Percentiles rank a stretch among this genome's conserved stretches.
phyloP scores from a whole-genome alignment of 2,329 filamentous ascomycete genomes.

The Arthrobotrys megalospora region DNA sequence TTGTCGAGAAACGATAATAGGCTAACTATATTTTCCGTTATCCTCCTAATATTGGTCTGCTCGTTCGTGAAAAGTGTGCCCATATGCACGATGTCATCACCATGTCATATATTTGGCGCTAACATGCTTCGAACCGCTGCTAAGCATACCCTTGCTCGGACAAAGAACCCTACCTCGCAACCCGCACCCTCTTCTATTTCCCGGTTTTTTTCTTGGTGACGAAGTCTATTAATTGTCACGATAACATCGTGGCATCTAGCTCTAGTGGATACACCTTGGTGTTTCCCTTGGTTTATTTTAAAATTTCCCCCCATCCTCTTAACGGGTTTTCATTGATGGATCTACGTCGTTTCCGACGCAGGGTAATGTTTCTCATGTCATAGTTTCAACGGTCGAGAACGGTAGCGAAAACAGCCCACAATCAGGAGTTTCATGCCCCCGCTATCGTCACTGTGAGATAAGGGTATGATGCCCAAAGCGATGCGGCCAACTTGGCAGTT shows the following conservation, averaged over 20 bases:
- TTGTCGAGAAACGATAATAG: conserved; percentile 27
- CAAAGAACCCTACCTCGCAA: conserved; percentile 43
- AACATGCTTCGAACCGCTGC: conserved; percentile 41
- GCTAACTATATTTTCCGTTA: conserved; percentile 24
- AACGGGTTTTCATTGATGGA: conserved; percentile 23
- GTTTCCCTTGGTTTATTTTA: conserved; percentile 24
- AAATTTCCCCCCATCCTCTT: neutral
- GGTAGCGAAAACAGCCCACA: conserved; percentile 22
- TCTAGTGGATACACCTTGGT: conserved; percentile 25
- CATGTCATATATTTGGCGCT: conserved; percentile 56
- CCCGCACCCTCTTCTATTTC: conserved; percentile 40
- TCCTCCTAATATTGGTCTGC: conserved; percentile 5
- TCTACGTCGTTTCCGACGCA: conserved; percentile 42
- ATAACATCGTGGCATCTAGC: conserved; percentile 33
- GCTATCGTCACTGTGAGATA: conserved; percentile 60
- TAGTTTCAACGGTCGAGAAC: conserved; percentile 24
- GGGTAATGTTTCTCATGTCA: conserved; percentile 55
- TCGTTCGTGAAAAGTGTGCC: conserved; percentile 1
- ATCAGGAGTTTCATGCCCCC: conserved; percentile 22
- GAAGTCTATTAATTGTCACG: conserved; percentile 56
- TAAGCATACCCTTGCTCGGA: conserved; percentile 40
- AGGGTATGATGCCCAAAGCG: conserved; percentile 28
- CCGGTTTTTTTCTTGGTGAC: conserved; percentile 46
- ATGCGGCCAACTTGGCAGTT: conserved; percentile 42
- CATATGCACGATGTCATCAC: conserved; percentile 57